Evolutionary conservation across 495 filamentous ascomycete species (phyloP).

Genomic region (Hyaloscypha bicolor): DNA sequence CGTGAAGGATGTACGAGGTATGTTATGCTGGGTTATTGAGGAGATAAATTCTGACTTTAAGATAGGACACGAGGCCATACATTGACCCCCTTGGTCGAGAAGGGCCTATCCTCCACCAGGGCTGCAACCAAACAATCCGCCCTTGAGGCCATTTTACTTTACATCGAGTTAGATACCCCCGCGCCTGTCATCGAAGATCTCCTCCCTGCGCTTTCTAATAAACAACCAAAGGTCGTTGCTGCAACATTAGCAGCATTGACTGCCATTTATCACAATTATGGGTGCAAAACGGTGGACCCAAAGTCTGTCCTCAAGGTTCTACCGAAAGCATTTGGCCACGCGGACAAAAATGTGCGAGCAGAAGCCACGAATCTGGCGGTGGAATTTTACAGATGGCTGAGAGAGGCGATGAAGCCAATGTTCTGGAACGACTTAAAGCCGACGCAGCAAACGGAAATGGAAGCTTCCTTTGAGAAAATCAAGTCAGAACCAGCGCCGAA

Average conservation of each 20-base stretch:
- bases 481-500: constrained; percentile 87
- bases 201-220: constrained; percentile 81
- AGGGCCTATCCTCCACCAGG: constrained; percentile 84
- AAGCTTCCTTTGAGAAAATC: constrained; percentile 89
- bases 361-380: constrained; percentile 91
- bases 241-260: constrained; percentile 79
- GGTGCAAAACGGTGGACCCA: constrained; percentile 94
- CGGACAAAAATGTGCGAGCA: constrained; percentile 97
- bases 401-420: constrained; percentile 96
- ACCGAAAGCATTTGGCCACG: constrained; percentile 91
- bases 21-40: neutral
- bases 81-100: constrained; percentile 81
- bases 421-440: constrained; percentile 97
- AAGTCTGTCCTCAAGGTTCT: constrained; percentile 91
- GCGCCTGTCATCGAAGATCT: constrained; percentile 90
- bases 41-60: constrained; percentile 21
- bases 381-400: constrained; percentile 95
- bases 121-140: constrained; percentile 86
- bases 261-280: constrained; percentile 86
- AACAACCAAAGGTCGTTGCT: constrained; percentile 92
- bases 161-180: constrained; percentile 86
- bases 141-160: constrained; percentile 83
- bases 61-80: constrained; percentile 72
- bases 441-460: constrained; percentile 91
- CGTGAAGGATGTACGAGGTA: constrained; percentile 72